A percentile compares a stretch with the other conserved stretches of the same genome.
phyloP scores from a whole-genome alignment of 345 rosid species.

The Bruguiera sexangula region DNA sequence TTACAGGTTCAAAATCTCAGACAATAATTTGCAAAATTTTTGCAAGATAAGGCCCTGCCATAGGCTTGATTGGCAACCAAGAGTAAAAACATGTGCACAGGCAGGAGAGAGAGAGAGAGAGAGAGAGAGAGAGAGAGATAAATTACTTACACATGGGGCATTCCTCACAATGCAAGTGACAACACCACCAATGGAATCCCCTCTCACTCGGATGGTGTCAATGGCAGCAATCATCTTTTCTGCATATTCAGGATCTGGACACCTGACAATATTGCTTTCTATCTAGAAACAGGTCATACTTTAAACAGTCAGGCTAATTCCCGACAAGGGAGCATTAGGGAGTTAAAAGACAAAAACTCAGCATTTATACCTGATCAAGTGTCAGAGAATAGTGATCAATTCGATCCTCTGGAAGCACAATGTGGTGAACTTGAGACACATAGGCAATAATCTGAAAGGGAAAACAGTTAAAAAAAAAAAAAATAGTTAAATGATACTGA shows the following conservation, averaged over 20 bases:
- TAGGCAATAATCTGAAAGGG: slow-evolving; percentile 75
- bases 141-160: slow-evolving; percentile 65
- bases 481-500: too few relatives aligned
- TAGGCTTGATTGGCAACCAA: not conserved
- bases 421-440: slow-evolving; percentile 89
- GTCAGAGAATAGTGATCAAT: slow-evolving; percentile 64
- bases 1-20: slow-evolving; percentile 20
- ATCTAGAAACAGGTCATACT: slow-evolving; percentile 44
- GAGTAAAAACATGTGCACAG: too few relatives aligned
- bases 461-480: slow-evolving; percentile 4
- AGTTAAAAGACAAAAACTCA: not conserved
- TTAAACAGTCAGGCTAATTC: slow-evolving; percentile 6
- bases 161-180: slow-evolving; percentile 93
- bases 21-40: not conserved
- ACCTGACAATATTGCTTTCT: slow-evolving; percentile 89
- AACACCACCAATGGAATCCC: slow-evolving; percentile 93
- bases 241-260: slow-evolving; percentile 95
- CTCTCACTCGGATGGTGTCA: slow-evolving; percentile 75
- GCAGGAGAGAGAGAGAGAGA: too few relatives aligned
- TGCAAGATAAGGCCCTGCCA: not conserved
- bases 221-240: slow-evolving; percentile 96
- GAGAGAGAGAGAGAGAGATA: not conserved
- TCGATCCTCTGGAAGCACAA: slow-evolving; percentile 69
- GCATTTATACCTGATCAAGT: slow-evolving; percentile 64
- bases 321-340: not conserved